Evolutionary conservation across 352 stramenopile species (phyloP).

Genomic region (Halophytophthora polymorphica): DNA sequence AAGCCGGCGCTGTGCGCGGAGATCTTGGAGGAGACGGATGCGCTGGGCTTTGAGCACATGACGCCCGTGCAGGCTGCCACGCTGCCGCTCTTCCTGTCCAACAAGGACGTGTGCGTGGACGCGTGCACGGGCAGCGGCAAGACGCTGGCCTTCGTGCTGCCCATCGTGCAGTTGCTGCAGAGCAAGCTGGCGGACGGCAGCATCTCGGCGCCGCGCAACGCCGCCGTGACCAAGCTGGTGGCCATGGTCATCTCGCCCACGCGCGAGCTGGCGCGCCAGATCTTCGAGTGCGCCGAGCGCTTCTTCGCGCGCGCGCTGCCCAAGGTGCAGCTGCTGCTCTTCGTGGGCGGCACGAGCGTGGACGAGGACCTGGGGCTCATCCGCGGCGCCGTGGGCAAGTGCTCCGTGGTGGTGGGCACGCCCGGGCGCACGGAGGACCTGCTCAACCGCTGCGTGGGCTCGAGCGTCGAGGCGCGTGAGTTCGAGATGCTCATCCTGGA

Average conservation of each 20-base stretch:
- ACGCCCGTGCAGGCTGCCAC: conserved; percentile 91
- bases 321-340: conserved; percentile 79
- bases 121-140: conserved; percentile 95
- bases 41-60: conserved; percentile 86
- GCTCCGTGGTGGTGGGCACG: conserved; percentile 77
- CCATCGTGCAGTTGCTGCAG: conserved; percentile 91
- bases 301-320: conserved; percentile 66
- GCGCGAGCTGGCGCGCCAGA: conserved; percentile 85
- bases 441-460: conserved; percentile 75
- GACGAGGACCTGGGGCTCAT: conserved; percentile 80
- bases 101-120: conserved; percentile 94
- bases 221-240: conserved; percentile 60
- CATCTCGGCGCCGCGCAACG: conserved; percentile 50
- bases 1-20: conserved; percentile 69
- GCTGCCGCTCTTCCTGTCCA: conserved; percentile 91
- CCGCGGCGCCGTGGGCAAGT: conserved; percentile 51
- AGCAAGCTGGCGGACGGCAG: conserved; percentile 55
- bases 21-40: conserved; percentile 67
- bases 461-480: conserved; percentile 85
- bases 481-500: conserved; percentile 98
- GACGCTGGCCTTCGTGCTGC: conserved; percentile 94
- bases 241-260: conserved; percentile 88
- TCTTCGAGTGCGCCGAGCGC: conserved; percentile 64
- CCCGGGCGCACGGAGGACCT: conserved; percentile 87
- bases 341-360: conserved; percentile 89